Evolutionary conservation across 495 filamentous ascomycete genomes (phyloP).

Genomic region (Cercophora sp.): DNA sequence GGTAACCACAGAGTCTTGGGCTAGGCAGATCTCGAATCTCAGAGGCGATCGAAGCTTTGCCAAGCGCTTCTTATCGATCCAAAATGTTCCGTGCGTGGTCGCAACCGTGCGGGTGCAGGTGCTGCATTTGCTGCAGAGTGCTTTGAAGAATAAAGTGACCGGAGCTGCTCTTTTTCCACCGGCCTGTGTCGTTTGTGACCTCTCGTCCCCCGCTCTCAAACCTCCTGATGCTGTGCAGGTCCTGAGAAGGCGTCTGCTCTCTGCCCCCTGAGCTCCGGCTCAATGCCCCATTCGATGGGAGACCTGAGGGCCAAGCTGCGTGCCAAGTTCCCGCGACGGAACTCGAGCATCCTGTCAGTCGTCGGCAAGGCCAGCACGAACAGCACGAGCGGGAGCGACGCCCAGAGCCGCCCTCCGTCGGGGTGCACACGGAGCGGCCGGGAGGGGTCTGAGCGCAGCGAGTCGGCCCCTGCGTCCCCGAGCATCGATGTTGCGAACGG

Average conservation of each 20-base stretch:
- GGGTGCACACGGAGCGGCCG: constrained; percentile 4
- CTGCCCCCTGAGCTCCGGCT: not conserved
- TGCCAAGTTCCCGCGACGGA: constrained; percentile 44
- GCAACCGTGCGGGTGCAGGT: not conserved
- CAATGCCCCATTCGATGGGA: constrained; percentile 33
- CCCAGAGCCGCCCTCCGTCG: constrained; percentile 13
- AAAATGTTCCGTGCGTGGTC: not conserved
- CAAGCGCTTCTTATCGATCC: constrained; percentile 17
- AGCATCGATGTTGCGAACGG: not conserved
- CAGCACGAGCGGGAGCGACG: constrained; percentile 19
- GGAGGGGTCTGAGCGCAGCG: no score
- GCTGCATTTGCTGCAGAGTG: not conserved
- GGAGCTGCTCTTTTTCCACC: no score
- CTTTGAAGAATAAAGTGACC: no score
- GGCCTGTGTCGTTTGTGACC: no score
- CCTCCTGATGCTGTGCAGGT: no score
- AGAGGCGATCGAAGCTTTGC: constrained; percentile 16
- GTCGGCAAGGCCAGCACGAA: constrained; percentile 23
- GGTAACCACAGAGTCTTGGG: not conserved
- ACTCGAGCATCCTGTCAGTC: constrained; percentile 36
- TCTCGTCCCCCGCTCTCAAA: no score
- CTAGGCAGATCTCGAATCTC: constrained; percentile 15
- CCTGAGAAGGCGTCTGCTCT: no score
- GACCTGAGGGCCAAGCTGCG: constrained; percentile 45
- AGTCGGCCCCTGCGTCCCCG: not conserved